phyloP scores from a whole-genome alignment of 495 filamentous ascomycete species.

The Chaetomium fimeti region DNA sequence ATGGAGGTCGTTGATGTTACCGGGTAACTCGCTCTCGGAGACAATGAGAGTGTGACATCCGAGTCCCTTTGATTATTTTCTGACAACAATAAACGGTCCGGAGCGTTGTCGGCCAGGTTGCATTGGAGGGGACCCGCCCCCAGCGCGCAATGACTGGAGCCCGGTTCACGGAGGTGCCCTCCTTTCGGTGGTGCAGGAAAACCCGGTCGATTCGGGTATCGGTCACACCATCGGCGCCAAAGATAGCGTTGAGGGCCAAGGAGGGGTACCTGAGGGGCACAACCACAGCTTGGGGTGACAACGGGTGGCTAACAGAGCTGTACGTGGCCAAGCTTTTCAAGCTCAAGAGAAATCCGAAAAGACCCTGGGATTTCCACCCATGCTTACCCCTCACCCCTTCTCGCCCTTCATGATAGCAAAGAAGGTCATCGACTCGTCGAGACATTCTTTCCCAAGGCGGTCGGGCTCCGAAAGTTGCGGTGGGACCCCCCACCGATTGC shows the following conservation, averaged over 20 bases:
- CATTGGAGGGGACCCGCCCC: constrained; percentile 9
- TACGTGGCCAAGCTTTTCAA: background rate
- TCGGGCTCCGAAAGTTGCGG: constrained; percentile 29
- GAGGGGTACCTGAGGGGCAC: constrained; percentile 11
- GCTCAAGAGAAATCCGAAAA: background rate
- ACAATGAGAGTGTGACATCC: background rate
- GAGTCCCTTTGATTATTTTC: background rate
- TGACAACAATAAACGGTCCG: constrained; percentile 2
- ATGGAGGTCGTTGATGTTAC: no score
- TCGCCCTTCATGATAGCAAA: background rate
- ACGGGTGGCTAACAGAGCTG: constrained; percentile 4
- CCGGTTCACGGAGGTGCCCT: constrained; percentile 21
- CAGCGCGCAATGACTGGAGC: constrained; percentile 15
- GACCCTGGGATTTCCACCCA: background rate
- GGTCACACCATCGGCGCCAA: constrained; percentile 28
- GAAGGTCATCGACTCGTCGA: background rate
- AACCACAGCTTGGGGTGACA: background rate
- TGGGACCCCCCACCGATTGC: constrained; percentile 31
- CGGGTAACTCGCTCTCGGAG: no score
- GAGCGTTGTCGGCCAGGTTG: constrained; percentile 13
- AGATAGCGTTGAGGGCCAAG: constrained; percentile 16
- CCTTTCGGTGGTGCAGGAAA: constrained; percentile 20
- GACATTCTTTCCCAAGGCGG: constrained; percentile 15
- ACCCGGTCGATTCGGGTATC: constrained; percentile 19
- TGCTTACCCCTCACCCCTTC: constrained; percentile 1